These are phyloP conservation scores for Penicillium sp. DNA, from an alignment of 2,329 filamentous ascomycete species.

Conservation along the genomic window DNA sequence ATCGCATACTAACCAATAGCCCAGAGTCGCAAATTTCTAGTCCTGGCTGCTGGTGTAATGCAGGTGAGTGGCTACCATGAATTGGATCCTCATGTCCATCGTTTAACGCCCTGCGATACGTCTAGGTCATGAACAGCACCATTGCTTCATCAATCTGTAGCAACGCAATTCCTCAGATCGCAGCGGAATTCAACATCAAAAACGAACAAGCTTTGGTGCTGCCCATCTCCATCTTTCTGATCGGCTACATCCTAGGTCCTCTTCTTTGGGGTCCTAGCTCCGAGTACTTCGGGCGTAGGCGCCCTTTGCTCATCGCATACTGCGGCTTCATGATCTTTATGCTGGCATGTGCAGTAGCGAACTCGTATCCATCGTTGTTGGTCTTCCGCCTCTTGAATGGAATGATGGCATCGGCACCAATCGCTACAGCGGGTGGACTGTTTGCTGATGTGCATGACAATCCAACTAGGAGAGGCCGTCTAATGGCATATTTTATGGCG, in stretches of 20 bases:
- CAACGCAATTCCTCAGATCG: conserved; percentile 40
- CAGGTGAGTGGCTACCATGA: conserved; percentile 12
- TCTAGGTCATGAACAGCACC: conserved; percentile 41
- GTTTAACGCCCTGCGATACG: background rate
- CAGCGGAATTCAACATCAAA: conserved; percentile 35
- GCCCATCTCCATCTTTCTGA: conserved; percentile 43
- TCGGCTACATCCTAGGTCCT: conserved; percentile 46
- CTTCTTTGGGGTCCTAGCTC: conserved; percentile 47
- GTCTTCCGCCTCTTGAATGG: conserved; percentile 50
- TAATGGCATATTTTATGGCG: conserved; percentile 47
- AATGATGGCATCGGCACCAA: conserved; percentile 46
- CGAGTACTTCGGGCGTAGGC: conserved; percentile 45
- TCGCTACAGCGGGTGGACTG: conserved; percentile 47
- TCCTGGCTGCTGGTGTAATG: conserved; percentile 38
- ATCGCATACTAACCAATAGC: background rate
- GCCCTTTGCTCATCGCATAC: conserved; percentile 53
- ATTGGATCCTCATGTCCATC: background rate
- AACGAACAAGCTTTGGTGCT: conserved; percentile 37
- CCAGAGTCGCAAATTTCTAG: conserved; percentile 31
- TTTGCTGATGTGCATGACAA: conserved; percentile 52
- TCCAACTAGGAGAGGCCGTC: conserved; percentile 42
- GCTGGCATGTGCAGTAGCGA: conserved; percentile 46
- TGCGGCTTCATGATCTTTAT: conserved; percentile 45
- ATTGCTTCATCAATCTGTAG: conserved; percentile 43
- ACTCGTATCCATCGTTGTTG: conserved; percentile 42